Conservation (phyloP, 768 basidiomycete genomes). For the Phaeolepiota aurea region DNA sequence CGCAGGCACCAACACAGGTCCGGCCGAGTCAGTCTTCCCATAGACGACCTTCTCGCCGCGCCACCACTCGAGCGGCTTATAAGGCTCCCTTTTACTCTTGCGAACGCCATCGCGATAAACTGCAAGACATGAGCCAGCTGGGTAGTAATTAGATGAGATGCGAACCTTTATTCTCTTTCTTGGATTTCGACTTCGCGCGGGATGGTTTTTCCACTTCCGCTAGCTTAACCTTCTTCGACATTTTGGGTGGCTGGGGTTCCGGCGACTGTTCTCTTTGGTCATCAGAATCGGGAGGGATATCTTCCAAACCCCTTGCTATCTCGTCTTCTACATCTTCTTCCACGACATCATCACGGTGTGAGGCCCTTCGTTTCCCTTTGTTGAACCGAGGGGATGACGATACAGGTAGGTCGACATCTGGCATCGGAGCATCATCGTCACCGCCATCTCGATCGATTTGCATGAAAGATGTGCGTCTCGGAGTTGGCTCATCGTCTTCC, state of each 20-base stretch:
- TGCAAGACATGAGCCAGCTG: constrained; percentile 11
- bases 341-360: constrained; percentile 20
- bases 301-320: constrained; percentile 30
- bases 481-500: constrained; percentile 14
- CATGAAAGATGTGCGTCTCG: constrained; percentile 34
- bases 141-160: constrained; percentile 1
- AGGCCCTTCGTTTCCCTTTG: constrained; percentile 13
- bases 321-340: constrained; percentile 31
- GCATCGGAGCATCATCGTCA: constrained; percentile 23
- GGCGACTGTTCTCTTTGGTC: constrained; percentile 22
- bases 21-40: constrained; percentile 36
- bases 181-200: constrained; percentile 14
- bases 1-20: constrained; percentile 47
- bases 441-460: constrained; percentile 43
- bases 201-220: constrained; percentile 10
- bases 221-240: constrained; percentile 26
- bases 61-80: constrained; percentile 84
- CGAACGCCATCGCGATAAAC: constrained; percentile 50
- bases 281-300: constrained; percentile 24
- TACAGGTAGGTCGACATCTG: neutral
- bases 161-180: constrained; percentile 35
- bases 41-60: constrained; percentile 87
- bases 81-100: constrained; percentile 60
- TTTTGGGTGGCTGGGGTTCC: constrained; percentile 20
- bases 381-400: neutral